Conservation (phyloP, 2,329 filamentous ascomycete species). For the Acephala macrosclerotiorum region DNA sequence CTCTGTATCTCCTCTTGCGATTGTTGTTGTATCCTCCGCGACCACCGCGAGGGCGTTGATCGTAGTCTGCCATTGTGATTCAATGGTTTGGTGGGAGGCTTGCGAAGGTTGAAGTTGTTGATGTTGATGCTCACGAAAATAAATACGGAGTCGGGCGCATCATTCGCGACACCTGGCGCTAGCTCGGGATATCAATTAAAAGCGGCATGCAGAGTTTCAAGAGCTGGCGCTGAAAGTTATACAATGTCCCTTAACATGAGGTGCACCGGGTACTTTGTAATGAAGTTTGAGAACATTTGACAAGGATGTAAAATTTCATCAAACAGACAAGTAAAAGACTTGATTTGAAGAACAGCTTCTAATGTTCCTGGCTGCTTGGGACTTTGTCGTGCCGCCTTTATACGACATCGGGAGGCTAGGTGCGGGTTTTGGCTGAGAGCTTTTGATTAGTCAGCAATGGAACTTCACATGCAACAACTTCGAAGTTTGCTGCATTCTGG, state of each 20-base stretch:
- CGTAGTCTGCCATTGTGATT: slow-evolving; percentile 58
- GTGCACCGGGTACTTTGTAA: no score
- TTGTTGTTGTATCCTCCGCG: slow-evolving; percentile 60
- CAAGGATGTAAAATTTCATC: no score
- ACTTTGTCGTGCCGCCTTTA: no score
- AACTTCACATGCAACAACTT: background rate
- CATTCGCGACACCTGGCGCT: background rate
- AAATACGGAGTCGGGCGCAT: slow-evolving; percentile 23
- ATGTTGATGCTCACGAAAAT: slow-evolving; percentile 21
- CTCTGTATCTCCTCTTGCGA: slow-evolving; percentile 82
- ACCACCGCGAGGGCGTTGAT: slow-evolving; percentile 47
- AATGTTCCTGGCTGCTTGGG: no score
- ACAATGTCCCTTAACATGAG: no score
- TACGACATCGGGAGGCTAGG: no score
- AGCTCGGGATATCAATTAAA: background rate
- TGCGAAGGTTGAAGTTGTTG: slow-evolving; percentile 6
- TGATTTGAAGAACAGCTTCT: no score
- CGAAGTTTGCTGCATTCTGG: background rate
- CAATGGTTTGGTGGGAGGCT: slow-evolving; percentile 12
- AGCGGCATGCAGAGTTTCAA: background rate
- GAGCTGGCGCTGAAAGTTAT: no score
- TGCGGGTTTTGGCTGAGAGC: background rate
- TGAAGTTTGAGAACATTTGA: no score
- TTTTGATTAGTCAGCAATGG: background rate
- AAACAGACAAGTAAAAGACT: no score